Percentiles rank a stretch among this genome's conserved stretches.
These are phyloP conservation scores for Pleodorina starrii DNA, from an alignment of 139 green algal species.

Conservation along the genomic window DNA sequence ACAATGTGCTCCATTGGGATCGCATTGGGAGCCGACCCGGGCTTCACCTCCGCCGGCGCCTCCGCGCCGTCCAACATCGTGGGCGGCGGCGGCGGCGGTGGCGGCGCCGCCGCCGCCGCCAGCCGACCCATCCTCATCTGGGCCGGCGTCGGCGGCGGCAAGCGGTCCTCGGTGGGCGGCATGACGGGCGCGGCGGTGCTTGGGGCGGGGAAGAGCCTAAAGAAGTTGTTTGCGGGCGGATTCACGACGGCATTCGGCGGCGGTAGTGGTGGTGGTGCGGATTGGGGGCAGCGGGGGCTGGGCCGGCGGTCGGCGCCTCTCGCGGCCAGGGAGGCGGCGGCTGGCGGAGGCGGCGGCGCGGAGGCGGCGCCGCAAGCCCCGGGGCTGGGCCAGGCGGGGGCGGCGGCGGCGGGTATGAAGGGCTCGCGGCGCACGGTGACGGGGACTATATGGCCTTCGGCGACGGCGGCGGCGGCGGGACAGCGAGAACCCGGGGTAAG, in stretches of 20 bases:
- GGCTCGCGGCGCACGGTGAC: background rate
- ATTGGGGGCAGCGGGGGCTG: background rate
- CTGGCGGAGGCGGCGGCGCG: background rate
- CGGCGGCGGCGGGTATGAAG: background rate
- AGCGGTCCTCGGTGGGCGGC: background rate
- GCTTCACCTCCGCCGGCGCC: background rate
- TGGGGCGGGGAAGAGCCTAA: background rate
- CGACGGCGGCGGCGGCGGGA: too few relatives aligned
- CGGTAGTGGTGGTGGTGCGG: background rate
- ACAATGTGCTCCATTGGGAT: too few relatives aligned
- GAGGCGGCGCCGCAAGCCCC: too few relatives aligned
- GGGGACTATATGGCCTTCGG: too few relatives aligned
- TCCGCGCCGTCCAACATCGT: background rate
- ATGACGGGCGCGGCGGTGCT: slow-evolving; percentile 1
- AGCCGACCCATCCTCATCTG: too few relatives aligned
- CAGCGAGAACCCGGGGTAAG: too few relatives aligned
- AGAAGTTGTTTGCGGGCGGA: background rate
- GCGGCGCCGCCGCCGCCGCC: background rate
- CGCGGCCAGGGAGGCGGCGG: background rate
- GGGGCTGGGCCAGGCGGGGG: background rate
- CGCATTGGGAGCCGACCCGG: too few relatives aligned
- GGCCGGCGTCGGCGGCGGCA: background rate
- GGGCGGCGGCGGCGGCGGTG: background rate
- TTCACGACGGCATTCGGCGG: background rate
- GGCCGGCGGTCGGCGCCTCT: background rate